Percentiles rank a stretch among this genome's conserved stretches.
Evolutionary conservation across 768 basidiomycete genomes (phyloP).

Genomic region (Mycena albidolilacea): DNA sequence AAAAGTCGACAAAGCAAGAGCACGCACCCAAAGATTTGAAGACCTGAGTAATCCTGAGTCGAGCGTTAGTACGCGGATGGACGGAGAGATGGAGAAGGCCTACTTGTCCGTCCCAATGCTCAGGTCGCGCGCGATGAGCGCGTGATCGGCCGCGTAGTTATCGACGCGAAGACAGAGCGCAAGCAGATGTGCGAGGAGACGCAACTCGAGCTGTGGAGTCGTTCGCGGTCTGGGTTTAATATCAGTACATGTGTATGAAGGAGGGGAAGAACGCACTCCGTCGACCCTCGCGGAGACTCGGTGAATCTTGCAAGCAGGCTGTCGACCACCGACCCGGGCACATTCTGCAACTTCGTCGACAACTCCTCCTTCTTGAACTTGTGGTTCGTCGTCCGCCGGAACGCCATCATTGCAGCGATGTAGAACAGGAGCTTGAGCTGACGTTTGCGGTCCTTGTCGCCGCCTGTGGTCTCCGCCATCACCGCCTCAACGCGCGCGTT

Average conservation of each 20-base stretch:
- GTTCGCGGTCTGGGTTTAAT: conserved; percentile 57
- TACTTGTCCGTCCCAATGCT: conserved; percentile 76
- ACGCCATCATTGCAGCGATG: conserved; percentile 85
- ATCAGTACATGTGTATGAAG: background rate
- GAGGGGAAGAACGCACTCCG: conserved; percentile 60
- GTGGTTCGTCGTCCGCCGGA: conserved; percentile 63
- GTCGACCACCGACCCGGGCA: conserved; percentile 79
- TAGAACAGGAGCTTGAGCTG: conserved; percentile 76
- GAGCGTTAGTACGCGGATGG: background rate
- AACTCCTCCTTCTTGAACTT: conserved; percentile 66
- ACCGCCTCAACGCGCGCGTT: conserved; percentile 70
- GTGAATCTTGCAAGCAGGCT: conserved; percentile 86
- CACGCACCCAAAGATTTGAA: conserved; percentile 57
- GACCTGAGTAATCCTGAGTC: conserved; percentile 54
- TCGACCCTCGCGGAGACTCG: conserved; percentile 77
- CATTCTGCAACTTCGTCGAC: conserved; percentile 67
- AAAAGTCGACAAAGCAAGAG: background rate
- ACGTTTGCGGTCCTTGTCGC: conserved; percentile 72
- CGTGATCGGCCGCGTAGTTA: conserved; percentile 79
- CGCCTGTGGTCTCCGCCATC: conserved; percentile 52
- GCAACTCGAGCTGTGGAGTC: conserved; percentile 81
- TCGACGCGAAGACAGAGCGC: conserved; percentile 87
- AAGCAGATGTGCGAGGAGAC: conserved; percentile 84
- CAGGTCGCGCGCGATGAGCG: conserved; percentile 80
- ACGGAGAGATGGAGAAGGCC: conserved; percentile 48